phyloP scores from a whole-genome alignment of 192 early-diverging fungal species.

The Coemansia sp. region DNA sequence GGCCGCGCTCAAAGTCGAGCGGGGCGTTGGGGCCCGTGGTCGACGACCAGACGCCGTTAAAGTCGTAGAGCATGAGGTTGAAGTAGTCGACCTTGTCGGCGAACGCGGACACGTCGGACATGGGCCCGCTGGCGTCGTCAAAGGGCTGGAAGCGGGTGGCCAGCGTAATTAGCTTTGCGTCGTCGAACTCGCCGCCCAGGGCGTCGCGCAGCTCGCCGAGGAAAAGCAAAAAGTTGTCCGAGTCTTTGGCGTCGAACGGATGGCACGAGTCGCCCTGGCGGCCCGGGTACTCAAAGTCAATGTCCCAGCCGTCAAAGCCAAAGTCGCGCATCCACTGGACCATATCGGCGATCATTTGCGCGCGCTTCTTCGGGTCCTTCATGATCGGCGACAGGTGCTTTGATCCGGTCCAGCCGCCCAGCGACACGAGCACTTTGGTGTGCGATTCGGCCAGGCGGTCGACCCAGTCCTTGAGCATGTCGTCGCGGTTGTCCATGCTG shows the following conservation, averaged over 20 bases:
- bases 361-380: conserved; percentile 37
- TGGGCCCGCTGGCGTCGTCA: conserved; percentile 48
- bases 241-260: conserved; percentile 52
- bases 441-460: conserved; percentile 39
- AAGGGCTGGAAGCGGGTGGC: conserved; percentile 63
- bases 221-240: conserved; percentile 58
- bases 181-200: conserved; percentile 45
- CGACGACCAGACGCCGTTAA: conserved; percentile 57
- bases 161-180: conserved; percentile 56
- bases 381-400: conserved; percentile 55
- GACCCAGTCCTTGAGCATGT: conserved; percentile 46
- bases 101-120: conserved; percentile 58
- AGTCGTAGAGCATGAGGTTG: conserved; percentile 70
- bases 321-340: conserved; percentile 51
- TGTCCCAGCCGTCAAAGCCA: conserved; percentile 67
- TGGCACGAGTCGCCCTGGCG: conserved; percentile 48
- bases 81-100: conserved; percentile 58
- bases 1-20: conserved; percentile 29
- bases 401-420: conserved; percentile 71
- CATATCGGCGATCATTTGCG: conserved; percentile 53
- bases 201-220: conserved; percentile 56
- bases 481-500: conserved; percentile 24
- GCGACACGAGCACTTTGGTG: conserved; percentile 58
- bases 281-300: conserved; percentile 73
- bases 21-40: conserved; percentile 64